Percentiles rank a stretch among this genome's conserved stretches.
phyloP scores from a whole-genome alignment of 257 asterid genomes.

The Linderniella brevidens region DNA sequence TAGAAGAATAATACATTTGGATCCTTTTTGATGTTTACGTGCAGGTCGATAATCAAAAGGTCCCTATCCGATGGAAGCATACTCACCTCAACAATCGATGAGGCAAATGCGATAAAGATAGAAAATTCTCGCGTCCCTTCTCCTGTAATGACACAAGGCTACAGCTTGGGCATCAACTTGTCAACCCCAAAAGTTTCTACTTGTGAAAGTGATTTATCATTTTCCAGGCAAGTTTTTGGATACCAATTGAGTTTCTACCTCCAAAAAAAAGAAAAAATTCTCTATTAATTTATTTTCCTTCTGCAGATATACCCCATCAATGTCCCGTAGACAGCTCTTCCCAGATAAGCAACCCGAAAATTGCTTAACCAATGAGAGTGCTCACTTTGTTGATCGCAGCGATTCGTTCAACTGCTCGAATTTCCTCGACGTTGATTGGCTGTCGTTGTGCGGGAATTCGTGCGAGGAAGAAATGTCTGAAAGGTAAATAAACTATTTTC shows the following conservation, averaged over 20 bases:
- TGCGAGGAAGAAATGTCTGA: conserved; percentile 75
- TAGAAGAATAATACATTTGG: conserved; percentile 1
- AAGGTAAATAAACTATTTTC: conserved; percentile 23
- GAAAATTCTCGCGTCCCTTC: conserved; percentile 28
- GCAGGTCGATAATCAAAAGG: conserved; percentile 62
- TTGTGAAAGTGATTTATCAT: conserved; percentile 30
- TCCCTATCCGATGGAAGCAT: conserved; percentile 84
- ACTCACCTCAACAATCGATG: conserved; percentile 37
- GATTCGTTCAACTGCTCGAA: conserved; percentile 51
- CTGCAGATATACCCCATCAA: conserved; percentile 52
- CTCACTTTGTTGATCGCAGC: conserved; percentile 22
- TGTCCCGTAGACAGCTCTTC: conserved; percentile 40
- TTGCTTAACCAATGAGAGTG: conserved; percentile 24
- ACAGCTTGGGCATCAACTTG: conserved; percentile 26
- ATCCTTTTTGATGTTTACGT: conserved; percentile 11
- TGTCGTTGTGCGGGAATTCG: conserved; percentile 85
- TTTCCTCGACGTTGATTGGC: conserved; percentile 62
- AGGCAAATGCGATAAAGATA: conserved; percentile 18
- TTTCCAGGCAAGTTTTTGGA: conserved; percentile 28
- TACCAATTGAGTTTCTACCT: not conserved
- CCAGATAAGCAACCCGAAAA: conserved; percentile 25
- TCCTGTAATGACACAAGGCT: conserved; percentile 17
- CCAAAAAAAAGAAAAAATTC: not conserved
- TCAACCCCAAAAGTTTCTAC: conserved; percentile 53
- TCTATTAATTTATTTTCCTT: not conserved